phyloP scores from a whole-genome alignment of 805 yeast species.

The Schwanniomyces polymorphus region DNA sequence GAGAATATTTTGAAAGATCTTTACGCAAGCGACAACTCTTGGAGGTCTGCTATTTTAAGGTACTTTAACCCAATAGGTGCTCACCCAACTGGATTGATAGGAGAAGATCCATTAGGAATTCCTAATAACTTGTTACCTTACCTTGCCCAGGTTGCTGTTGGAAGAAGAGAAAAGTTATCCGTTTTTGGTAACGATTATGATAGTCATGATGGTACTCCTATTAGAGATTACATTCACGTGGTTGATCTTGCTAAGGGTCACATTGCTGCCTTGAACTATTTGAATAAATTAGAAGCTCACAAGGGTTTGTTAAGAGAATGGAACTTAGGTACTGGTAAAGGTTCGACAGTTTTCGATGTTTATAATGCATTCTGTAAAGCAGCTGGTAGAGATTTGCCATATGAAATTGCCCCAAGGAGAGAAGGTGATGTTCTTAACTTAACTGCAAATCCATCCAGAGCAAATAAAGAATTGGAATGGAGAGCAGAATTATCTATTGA shows the following conservation, averaged over 20 bases:
- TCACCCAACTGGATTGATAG: slow-evolving; percentile 76
- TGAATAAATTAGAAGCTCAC: slow-evolving; percentile 28
- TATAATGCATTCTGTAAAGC: slow-evolving; percentile 63
- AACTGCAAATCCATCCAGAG: slow-evolving; percentile 70
- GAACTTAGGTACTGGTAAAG: slow-evolving; percentile 82
- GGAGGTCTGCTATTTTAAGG: slow-evolving; percentile 64
- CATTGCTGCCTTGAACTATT: slow-evolving; percentile 63
- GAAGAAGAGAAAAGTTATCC: slow-evolving; percentile 62
- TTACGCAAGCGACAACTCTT: slow-evolving; percentile 41
- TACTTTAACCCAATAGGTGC: slow-evolving; percentile 88
- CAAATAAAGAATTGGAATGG: slow-evolving; percentile 69
- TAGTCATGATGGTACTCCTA: slow-evolving; percentile 77
- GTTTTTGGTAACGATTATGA: slow-evolving; percentile 74
- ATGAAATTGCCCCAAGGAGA: slow-evolving; percentile 64
- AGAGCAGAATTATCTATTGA: slow-evolving; percentile 53
- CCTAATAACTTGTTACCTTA: slow-evolving; percentile 77
- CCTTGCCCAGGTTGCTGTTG: slow-evolving; percentile 76
- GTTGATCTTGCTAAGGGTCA: slow-evolving; percentile 80
- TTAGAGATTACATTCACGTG: slow-evolving; percentile 80
- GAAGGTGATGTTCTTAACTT: slow-evolving; percentile 76
- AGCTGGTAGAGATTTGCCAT: slow-evolving; percentile 63
- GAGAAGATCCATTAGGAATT: slow-evolving; percentile 77
- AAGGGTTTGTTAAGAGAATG: slow-evolving; percentile 68
- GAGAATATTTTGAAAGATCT: slow-evolving; percentile 63
- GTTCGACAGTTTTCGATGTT: slow-evolving; percentile 77